Conservation (phyloP, 441 rosid genomes). For the Adansonia grandidieri region DNA sequence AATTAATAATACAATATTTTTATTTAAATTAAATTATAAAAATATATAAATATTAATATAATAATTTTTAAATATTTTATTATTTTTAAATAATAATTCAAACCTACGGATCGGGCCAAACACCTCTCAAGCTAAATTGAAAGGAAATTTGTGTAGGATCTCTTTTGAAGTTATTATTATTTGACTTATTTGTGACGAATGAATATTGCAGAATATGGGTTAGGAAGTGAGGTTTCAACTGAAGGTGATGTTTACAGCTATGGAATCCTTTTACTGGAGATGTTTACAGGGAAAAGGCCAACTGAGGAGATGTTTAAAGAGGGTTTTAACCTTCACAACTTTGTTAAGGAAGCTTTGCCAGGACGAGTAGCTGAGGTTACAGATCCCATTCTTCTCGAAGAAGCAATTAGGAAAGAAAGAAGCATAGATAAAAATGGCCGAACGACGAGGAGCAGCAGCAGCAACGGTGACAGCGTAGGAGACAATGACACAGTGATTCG, state of each 20-base stretch:
- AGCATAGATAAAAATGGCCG: background rate
- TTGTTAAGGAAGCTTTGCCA: background rate
- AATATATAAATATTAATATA: too few species aligned
- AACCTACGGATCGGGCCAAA: too few species aligned
- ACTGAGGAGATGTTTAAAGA: background rate
- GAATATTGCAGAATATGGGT: background rate
- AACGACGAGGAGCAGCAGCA: too few species aligned
- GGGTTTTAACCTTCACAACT: background rate
- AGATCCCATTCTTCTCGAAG: background rate
- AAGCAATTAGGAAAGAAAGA: background rate
- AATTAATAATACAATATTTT: too few species aligned
- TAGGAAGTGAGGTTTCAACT: background rate
- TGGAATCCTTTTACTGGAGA: background rate
- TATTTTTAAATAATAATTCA: too few species aligned
- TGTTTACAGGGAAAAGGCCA: conserved; percentile 1
- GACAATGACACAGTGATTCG: background rate
- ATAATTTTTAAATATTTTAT: too few species aligned
- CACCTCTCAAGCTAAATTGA: too few species aligned
- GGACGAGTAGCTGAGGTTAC: background rate
- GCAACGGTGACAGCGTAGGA: too few species aligned
- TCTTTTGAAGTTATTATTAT: background rate
- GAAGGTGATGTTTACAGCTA: background rate
- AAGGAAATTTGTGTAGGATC: background rate
- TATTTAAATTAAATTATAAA: too few species aligned
- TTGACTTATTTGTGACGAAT: background rate